These are phyloP conservation scores for Pogostemon cablin DNA, from an alignment of 257 asterid genomes.

Conservation along the genomic window DNA sequence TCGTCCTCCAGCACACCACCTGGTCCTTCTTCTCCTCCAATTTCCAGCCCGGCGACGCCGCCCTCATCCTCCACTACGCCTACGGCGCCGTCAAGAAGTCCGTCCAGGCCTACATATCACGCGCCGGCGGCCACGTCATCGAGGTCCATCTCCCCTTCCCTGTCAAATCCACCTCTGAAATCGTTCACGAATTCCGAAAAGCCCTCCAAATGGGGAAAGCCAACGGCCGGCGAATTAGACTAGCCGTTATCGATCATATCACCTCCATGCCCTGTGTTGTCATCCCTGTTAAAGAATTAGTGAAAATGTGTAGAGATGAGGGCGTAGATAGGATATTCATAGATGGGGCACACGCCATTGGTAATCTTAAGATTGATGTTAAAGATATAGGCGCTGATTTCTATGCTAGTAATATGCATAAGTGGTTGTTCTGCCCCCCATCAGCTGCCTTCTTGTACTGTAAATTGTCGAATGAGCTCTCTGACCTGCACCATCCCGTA, in stretches of 20 bases:
- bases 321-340: slow-evolving; percentile 75
- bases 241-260: slow-evolving; percentile 82
- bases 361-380: slow-evolving; percentile 66
- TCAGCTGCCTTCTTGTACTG: slow-evolving; percentile 71
- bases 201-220: slow-evolving; percentile 57
- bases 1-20: slow-evolving; percentile 69
- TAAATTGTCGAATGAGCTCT: slow-evolving; percentile 48
- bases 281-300: slow-evolving; percentile 71
- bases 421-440: slow-evolving; percentile 88
- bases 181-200: slow-evolving; percentile 54
- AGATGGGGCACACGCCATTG: slow-evolving; percentile 88
- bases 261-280: slow-evolving; percentile 89
- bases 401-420: slow-evolving; percentile 74
- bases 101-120: slow-evolving; percentile 72
- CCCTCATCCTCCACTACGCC: slow-evolving; percentile 75
- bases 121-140: slow-evolving; percentile 79
- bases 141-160: slow-evolving; percentile 90
- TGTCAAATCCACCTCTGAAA: slow-evolving; percentile 54
- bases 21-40: slow-evolving; percentile 58
- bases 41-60: slow-evolving; percentile 68
- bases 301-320: slow-evolving; percentile 63
- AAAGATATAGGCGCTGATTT: slow-evolving; percentile 76
- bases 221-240: slow-evolving; percentile 57
- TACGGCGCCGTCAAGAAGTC: slow-evolving; percentile 84
- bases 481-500: slow-evolving; percentile 70